Evolutionary conservation across 1,139 yeast species (phyloP).

Genomic region (Saccharomyces uvarum): DNA sequence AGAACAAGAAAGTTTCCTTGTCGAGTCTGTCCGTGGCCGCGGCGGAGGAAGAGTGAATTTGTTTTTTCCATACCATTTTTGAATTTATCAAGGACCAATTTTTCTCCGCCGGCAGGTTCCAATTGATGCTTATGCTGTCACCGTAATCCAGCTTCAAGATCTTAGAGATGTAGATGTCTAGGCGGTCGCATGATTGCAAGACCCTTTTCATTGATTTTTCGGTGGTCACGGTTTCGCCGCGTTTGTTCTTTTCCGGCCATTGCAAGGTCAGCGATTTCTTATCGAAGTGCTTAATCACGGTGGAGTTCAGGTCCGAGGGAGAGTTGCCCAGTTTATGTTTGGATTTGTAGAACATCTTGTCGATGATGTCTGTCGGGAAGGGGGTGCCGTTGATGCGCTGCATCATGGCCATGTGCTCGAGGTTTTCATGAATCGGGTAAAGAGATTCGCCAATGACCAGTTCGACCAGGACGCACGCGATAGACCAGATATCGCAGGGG

Average conservation of each 20-base stretch:
- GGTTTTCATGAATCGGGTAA: constrained; percentile 89
- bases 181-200: constrained; percentile 25
- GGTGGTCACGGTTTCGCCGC: constrained; percentile 25
- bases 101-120: constrained; percentile 28
- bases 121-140: constrained; percentile 24
- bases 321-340: constrained; percentile 28
- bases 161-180: constrained; percentile 26
- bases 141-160: constrained; percentile 25
- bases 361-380: constrained; percentile 26
- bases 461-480: constrained; percentile 90
- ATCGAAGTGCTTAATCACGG: constrained; percentile 30
- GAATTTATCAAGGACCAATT: constrained; percentile 26
- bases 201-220: constrained; percentile 29
- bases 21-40: constrained; percentile 23
- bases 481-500: constrained; percentile 94
- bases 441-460: constrained; percentile 91
- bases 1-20: constrained; percentile 53
- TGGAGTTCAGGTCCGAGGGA: constrained; percentile 28
- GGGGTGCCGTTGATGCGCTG: constrained; percentile 50
- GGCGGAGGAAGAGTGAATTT: constrained; percentile 1
- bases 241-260: constrained; percentile 30
- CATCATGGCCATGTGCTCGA: constrained; percentile 93
- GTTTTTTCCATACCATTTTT: constrained; percentile 13
- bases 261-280: constrained; percentile 16
- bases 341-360: constrained; percentile 30